Base-by-base conservation (phyloP, 2,329 filamentous ascomycete species). In the Mariannaea elegans region DNA sequence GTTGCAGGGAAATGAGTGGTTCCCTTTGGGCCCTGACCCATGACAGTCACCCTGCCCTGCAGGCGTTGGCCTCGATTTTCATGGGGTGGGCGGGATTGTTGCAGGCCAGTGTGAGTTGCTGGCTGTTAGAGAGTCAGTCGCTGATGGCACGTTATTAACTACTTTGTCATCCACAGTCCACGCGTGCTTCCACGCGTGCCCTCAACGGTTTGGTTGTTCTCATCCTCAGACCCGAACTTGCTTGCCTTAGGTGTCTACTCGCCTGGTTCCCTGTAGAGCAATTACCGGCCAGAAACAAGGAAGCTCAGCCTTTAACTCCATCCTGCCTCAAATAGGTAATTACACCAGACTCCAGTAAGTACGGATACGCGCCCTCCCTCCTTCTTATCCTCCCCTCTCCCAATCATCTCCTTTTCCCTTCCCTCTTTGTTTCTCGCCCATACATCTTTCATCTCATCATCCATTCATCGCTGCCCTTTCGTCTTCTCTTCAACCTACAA, bases 331-430 rank as follows among this genome's bases (percentile, higher is more conserved):
- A 27, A 9, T 27, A 27, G 24, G 24, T 27, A 5, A 27, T 27
- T 27, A 27, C 24, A 27, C 24, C 24, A 27, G 24, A 27, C 24
- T 27, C 48, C 48, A 42, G 10, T 9, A 49, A 49, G 36, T 32
- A 32, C 31, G 31, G 14, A 27, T 21, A 36, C 50, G n/a, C 32
- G 34, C 38, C 34, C 18, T 38, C 34, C 31, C 16, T 36, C 47
- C 39, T 44, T 39, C 48, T 45, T 41, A 31, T 42, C 42, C 24
- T 39, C 18, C 56, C 38, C 51, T 51, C 56, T 34, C 36, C 56
- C 49, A 54, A 54, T 59, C 56, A 53, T 44, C 56, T 47, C 46
- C 45, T 9, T 47, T 44, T 18, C 47, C 42, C 51, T 21, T 50
- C 47, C 39, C 12, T 44, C 18, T 29, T 47, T 29, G 16, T 48